Conservation (phyloP, 2,329 filamentous ascomycete species). For the Stenocarpella maydis region DNA sequence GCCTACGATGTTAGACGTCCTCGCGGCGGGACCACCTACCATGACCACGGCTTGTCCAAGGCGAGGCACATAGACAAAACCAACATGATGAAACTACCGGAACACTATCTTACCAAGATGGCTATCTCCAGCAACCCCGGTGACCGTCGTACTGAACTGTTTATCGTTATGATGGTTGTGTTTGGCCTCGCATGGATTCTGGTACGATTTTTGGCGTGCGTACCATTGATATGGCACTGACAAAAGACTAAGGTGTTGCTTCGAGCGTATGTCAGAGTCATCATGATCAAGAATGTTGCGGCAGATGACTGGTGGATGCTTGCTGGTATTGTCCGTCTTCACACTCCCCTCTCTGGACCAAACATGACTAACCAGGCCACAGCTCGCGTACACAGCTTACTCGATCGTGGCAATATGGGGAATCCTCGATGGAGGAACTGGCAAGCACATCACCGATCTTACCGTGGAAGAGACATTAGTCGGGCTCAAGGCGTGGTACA, state of each 20-base stretch:
- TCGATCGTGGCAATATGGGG: slow-evolving; percentile 45
- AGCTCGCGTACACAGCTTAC: slow-evolving; percentile 48
- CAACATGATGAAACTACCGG: slow-evolving; percentile 16
- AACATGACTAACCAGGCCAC: slow-evolving; percentile 9
- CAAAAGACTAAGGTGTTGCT: slow-evolving; percentile 42
- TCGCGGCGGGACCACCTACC: neutral
- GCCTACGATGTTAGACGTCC: neutral
- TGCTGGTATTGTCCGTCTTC: slow-evolving; percentile 49
- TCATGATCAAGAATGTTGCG: slow-evolving; percentile 52
- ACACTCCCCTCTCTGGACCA: neutral
- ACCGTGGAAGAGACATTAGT: slow-evolving; percentile 39
- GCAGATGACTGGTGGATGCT: slow-evolving; percentile 59
- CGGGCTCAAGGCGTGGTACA: slow-evolving; percentile 48
- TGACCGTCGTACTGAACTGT: slow-evolving; percentile 19
- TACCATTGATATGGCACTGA: neutral
- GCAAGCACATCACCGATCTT: slow-evolving; percentile 39
- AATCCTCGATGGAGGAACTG: slow-evolving; percentile 43
- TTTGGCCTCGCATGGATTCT: slow-evolving; percentile 24
- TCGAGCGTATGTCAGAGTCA: slow-evolving; percentile 54
- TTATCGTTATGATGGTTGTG: slow-evolving; percentile 15
- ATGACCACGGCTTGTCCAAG: slow-evolving; percentile 1
- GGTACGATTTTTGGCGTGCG: neutral
- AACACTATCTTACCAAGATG: slow-evolving; percentile 14
- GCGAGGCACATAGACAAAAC: neutral
- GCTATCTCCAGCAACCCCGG: neutral